Evolutionary conservation across 257 asterid genomes (phyloP), one percentile per base, ranked within the genome.

Genomic region (Leptodermis oblonga): DNA sequence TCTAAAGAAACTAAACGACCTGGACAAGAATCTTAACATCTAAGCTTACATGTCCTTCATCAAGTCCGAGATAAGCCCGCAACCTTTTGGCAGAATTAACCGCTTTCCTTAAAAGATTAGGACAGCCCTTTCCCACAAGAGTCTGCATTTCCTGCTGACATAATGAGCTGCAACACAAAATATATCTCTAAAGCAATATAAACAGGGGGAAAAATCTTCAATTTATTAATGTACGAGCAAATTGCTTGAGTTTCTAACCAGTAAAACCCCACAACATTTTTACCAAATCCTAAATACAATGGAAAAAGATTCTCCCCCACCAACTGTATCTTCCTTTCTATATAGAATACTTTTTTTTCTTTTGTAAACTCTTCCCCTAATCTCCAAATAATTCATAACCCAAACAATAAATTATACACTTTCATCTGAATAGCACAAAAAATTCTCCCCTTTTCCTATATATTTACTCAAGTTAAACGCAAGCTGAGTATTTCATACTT

Each of bases 11-110:
- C 37, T 46, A 37, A 37, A 64, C 17, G 6, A 61, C 36, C 33
- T 41, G 59, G 13, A 52, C 20, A 28, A 18, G 46, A 61, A 61
- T 33, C 66, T 61, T 12, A 61, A 61, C 46, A 20, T 34, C 17
- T 31, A 59, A 59, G 70, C 90, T 76, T 79, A 94, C 99, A 62
- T 86, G 87, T 80, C 89, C 91, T 79, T 94, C 99, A 28, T 86
- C 91, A 61, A 91, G 88, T 37, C 76, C 81, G 71, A 91, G 76
- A 78, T 89, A 82, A 3, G 84, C 88, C 72, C 99, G 86, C 87
- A 94, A 75, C 81, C 97, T 87, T 76, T 94, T 94, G 3, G 86
- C 88, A 0, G 99, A 91, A 79, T 94, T 91, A 68, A 94, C 97
- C 7, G 85, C 81, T 85, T 94, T 94, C 70, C 99, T 82, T 23